Base-by-base conservation (phyloP, 75 land plant species). In the Picea glauca region DNA sequence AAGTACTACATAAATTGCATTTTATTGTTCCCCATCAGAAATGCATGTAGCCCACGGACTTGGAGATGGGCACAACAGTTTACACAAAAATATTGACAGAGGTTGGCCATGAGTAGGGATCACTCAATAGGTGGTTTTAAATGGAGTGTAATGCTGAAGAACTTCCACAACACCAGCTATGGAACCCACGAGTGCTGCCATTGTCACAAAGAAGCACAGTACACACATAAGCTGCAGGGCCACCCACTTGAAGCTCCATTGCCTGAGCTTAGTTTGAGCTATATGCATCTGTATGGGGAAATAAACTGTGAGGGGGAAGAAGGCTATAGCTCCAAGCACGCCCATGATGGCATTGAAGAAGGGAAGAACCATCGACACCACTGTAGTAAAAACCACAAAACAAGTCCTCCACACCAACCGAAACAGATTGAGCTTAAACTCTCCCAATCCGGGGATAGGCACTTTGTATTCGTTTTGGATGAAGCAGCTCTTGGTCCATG, bases 271-370 rank as follows among this genome's bases (percentile, higher is more conserved):
- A 15, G 58, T 30, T 43, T 87, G 92, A 0, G 85, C 82, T n/a
- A 93, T 87, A 85, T 90, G 80, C 95, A 96, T 96, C 76, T 87
- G 85, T 1, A 93, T 81, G 12, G 98, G 98, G 79, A 96, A 96
- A 81, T 92, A 93, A 3, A 96, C 94, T 0, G 94, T 90, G 80
- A 96, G 84, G 9, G 99, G 99, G 88, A 89, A 96, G 77, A 94
- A 96, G 11, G 90, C 87, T 5, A 85, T 62, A 5, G 99, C 98
- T 8, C 99, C 99, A 26, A 96, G 35, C 5, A 96, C 82, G 3
- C 99, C 99, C 77, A 96, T 31, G 20, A 96, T 80, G 23, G 85
- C 98, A 60, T 96, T 96, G 92, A 96, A 96, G 87, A 96, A 94
- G 11, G 99, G 99, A 43, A 96, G 72, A 35, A 92, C 57, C 95